Conservation (phyloP, 495 filamentous ascomycete species). For the Symbiotaphrina buchneri region DNA sequence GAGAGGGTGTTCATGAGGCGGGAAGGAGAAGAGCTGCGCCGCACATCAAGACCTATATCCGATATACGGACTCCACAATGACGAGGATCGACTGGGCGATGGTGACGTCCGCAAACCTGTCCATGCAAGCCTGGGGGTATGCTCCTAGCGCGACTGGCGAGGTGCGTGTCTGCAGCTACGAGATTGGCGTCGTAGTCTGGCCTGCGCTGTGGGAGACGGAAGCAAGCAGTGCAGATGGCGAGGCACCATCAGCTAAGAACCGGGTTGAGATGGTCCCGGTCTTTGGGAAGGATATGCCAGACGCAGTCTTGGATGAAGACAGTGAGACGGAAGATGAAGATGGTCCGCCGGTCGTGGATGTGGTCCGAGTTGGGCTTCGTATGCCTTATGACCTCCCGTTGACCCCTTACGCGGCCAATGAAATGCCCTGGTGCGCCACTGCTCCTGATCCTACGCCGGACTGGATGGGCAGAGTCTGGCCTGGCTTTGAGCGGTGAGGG, state of each 20-base stretch:
- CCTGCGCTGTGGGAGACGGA: constrained; percentile 32
- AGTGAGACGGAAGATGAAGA: constrained; percentile 1
- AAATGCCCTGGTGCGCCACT: constrained; percentile 68
- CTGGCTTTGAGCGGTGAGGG: constrained; percentile 18
- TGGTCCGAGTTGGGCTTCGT: constrained; percentile 25
- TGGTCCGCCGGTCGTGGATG: too few species aligned
- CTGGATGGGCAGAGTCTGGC: constrained; percentile 44
- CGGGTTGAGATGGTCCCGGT: constrained; percentile 45
- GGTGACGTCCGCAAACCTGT: constrained; percentile 67
- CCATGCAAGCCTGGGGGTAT: constrained; percentile 80
- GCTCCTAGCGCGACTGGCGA: constrained; percentile 25
- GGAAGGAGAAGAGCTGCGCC: constrained; percentile 63
- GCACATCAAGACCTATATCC: constrained; percentile 80
- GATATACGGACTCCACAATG: constrained; percentile 28
- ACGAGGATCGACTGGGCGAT: constrained; percentile 63
- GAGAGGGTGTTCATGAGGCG: constrained; percentile 15
- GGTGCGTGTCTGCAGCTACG: constrained; percentile 57
- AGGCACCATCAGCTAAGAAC: constrained; percentile 2
- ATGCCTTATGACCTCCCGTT: constrained; percentile 75
- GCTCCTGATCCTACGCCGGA: constrained; percentile 36
- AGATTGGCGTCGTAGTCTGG: constrained; percentile 74
- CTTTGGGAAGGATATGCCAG: constrained; percentile 36
- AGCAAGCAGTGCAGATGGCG: not conserved
- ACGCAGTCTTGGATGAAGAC: constrained; percentile 1
- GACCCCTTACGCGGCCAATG: constrained; percentile 31